These are phyloP conservation scores for Trichoderma atroviride DNA, from an alignment of 2,329 filamentous ascomycete genomes.

Conservation along the genomic window DNA sequence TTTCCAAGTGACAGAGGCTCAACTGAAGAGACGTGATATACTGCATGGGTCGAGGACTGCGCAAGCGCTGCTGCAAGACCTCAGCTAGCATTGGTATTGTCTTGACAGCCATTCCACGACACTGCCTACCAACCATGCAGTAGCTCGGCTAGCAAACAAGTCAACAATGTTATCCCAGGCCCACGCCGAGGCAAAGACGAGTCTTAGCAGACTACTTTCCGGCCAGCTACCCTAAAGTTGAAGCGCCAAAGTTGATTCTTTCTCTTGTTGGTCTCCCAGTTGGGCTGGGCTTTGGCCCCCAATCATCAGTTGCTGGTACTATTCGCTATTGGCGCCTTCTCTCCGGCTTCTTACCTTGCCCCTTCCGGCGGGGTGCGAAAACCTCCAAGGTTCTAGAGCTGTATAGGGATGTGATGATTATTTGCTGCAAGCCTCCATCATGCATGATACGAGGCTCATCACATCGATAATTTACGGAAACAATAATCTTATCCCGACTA, in stretches of 20 bases:
- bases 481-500: not conserved
- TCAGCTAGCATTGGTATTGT: not conserved
- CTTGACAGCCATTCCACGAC: not conserved
- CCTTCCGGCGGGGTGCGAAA: not conserved
- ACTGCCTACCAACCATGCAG: not conserved
- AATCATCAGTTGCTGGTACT: not conserved
- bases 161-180: not conserved
- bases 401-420: not conserved
- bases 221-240: conserved; percentile 13
- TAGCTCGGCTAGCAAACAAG: not conserved
- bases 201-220: not conserved
- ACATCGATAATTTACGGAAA: not conserved
- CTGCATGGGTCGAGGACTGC: not conserved
- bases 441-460: not conserved
- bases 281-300: not conserved
- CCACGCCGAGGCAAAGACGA: not conserved
- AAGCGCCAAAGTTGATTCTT: not conserved
- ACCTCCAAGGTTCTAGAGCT: not conserved
- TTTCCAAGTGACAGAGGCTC: not conserved
- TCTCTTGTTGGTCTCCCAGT: not conserved
- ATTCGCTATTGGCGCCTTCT: not conserved
- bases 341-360: not conserved
- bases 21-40: not conserved
- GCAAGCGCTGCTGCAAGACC: not conserved
- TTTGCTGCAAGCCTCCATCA: not conserved